Conservation (phyloP, 2,329 filamentous ascomycete species). For the Orbilia blumenaviensis region DNA sequence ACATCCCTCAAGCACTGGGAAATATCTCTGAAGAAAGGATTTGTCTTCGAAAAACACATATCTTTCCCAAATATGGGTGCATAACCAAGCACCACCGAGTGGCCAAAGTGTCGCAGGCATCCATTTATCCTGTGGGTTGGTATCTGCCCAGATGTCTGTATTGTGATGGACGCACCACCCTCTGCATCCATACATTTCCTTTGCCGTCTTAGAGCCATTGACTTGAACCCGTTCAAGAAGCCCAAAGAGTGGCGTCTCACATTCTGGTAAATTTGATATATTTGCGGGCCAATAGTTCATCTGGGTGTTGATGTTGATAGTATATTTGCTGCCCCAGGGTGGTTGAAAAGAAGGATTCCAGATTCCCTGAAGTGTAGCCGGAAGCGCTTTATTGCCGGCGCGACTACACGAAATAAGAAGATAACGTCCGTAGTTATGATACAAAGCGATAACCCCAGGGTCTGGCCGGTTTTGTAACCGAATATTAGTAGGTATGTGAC, state of each 20-base stretch:
- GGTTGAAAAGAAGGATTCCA: conserved; percentile 63
- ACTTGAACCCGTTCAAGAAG: conserved; percentile 60
- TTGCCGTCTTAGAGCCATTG: conserved; percentile 60
- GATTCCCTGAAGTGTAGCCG: conserved; percentile 64
- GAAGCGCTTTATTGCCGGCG: conserved; percentile 58
- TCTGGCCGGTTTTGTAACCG: conserved; percentile 53
- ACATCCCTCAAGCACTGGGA: conserved; percentile 60
- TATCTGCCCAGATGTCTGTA: conserved; percentile 62
- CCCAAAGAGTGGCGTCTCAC: conserved; percentile 62
- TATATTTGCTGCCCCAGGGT: conserved; percentile 65
- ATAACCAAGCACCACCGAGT: conserved; percentile 62
- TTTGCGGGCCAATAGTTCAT: conserved; percentile 67
- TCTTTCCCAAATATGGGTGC: conserved; percentile 61
- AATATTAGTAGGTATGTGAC: conserved; percentile 54
- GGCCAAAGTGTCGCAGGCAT: conserved; percentile 61
- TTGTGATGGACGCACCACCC: conserved; percentile 62
- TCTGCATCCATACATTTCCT: conserved; percentile 61
- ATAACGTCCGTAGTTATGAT: conserved; percentile 62
- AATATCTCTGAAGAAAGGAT: conserved; percentile 57
- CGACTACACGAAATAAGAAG: conserved; percentile 61
- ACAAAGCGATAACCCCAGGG: conserved; percentile 58
- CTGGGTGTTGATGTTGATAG: conserved; percentile 66
- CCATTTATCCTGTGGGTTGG: conserved; percentile 60
- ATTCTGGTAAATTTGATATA: conserved; percentile 60
- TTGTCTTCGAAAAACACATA: conserved; percentile 60